phyloP scores from a whole-genome alignment of 2,329 filamentous ascomycete genomes.

The Albophoma yamanashiensis region DNA sequence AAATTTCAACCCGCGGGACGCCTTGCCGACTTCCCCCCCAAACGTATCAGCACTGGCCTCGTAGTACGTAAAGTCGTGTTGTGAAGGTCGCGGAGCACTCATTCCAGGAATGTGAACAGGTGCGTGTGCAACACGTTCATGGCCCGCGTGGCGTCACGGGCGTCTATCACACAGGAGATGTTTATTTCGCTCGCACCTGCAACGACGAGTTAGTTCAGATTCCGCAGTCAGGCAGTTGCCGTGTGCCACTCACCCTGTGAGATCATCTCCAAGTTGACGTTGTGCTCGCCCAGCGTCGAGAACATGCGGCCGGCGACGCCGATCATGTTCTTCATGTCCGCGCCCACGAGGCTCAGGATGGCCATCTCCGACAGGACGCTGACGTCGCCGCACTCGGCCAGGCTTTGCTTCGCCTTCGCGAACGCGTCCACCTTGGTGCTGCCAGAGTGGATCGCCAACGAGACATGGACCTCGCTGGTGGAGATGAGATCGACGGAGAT shows the following conservation, averaged over 20 bases:
- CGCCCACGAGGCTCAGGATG: slow-evolving; percentile 87
- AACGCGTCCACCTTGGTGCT: slow-evolving; percentile 52
- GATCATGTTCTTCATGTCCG: slow-evolving; percentile 95
- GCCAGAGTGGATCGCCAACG: slow-evolving; percentile 87
- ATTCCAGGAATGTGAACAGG: slow-evolving; percentile 87
- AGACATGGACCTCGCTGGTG: slow-evolving; percentile 92
- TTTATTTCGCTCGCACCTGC: slow-evolving; percentile 96
- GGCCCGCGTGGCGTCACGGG: slow-evolving; percentile 79
- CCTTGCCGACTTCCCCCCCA: background rate
- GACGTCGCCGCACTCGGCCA: slow-evolving; percentile 76
- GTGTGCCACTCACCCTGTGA: slow-evolving; percentile 62
- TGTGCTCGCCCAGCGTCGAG: slow-evolving; percentile 82
- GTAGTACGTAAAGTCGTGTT: background rate
- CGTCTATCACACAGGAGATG: slow-evolving; percentile 95
- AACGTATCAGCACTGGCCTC: background rate
- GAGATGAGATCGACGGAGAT: slow-evolving; percentile 95
- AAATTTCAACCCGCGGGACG: background rate
- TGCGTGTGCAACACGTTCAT: slow-evolving; percentile 96
- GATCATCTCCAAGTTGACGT: slow-evolving; percentile 98
- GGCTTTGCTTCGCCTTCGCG: slow-evolving; percentile 56
- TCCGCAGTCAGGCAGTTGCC: background rate
- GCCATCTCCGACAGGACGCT: slow-evolving; percentile 89
- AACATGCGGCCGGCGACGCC: slow-evolving; percentile 94
- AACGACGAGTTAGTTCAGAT: background rate
- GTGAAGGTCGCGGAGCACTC: background rate